Evolutionary conservation across 257 asterid species (phyloP), one percentile per base, ranked within the genome.

Genomic region (Marsdenia floribunda): DNA sequence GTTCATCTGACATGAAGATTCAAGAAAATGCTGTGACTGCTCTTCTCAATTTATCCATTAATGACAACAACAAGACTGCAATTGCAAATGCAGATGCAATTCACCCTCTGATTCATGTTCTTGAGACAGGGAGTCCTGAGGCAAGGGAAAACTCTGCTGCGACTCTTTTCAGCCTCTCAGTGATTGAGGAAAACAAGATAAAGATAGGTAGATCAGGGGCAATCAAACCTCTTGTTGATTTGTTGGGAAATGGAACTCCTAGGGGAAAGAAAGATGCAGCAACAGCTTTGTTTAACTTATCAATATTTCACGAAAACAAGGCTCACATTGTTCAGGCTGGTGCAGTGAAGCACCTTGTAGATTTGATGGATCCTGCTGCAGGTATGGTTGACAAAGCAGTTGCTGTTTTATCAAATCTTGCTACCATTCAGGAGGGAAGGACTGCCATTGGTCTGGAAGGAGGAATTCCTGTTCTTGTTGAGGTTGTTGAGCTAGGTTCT

Each of bases 351-450:
- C 79, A 89, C 83, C 97, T 92, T 50, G 91, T 92, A 29, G 96
- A 90, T 73, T 80, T 90, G 86, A 89, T 92, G 93, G 97, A 92
- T 82, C 96, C 98, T 13, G 93, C 97, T 12, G 87, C 85, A 53
- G 97, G 97, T 57, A 88, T 92, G 97, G 96, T 92, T 54, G 97
- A 90, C 77, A 90, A 90, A 82, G 96, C 96, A n/a, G 96, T 90
- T 50, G 96, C 95, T 44, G 90, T 90, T 76, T 79, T 89, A 71
- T 91, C 97, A 13, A 89, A 91, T 82, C 97, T 92, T 74, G 88
- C 97, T 18, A 90, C 93, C 18, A 88, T 86, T 76, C 92, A 74
- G 2, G 98, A 90, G 78, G 98, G 94, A 64, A 82, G 96, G 82
- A 71, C 86, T 3, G 86, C 86, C 6, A 92, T 92, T 64, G 96